Conservation (phyloP, 106 monocot genomes). For the Posidonia australis region DNA sequence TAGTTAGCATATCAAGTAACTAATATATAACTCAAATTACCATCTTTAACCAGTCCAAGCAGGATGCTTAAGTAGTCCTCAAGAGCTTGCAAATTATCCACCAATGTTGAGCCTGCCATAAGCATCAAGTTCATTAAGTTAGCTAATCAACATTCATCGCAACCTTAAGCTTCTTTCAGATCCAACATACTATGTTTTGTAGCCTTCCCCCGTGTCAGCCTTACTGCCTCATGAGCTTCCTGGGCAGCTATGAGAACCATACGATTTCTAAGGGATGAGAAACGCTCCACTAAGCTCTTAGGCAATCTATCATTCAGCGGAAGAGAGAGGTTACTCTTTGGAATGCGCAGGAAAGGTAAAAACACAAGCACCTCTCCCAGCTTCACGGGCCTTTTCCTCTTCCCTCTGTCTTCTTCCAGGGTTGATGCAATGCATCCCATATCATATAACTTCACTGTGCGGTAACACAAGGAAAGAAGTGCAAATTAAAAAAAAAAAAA, state of each 20-base stretch:
- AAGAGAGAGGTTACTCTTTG: conserved; percentile 28
- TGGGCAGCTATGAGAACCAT: conserved; percentile 47
- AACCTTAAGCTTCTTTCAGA: not conserved
- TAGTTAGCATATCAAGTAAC: not conserved
- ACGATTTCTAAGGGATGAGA: conserved; percentile 39
- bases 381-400: conserved; percentile 30
- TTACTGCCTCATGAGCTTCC: conserved; percentile 27
- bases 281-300: conserved; percentile 37
- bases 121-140: not conserved
- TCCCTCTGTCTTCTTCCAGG: conserved; percentile 22
- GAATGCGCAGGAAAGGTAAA: conserved; percentile 51
- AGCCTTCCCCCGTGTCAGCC: conserved; percentile 28
- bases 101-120: conserved; percentile 43
- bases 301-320: conserved; percentile 22
- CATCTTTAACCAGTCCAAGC: conserved; percentile 56
- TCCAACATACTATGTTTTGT: conserved; percentile 41
- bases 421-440: conserved; percentile 63
- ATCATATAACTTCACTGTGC: no score
- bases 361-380: conserved; percentile 56
- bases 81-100: conserved; percentile 48
- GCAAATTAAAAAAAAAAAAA: no score
- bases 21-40: conserved; percentile 13
- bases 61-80: conserved; percentile 65
- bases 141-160: not conserved
- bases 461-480: no score